Evolutionary conservation across 495 filamentous ascomycete species (phyloP), one percentile per base, ranked within the genome.

Genomic region (Xylona heveae): DNA sequence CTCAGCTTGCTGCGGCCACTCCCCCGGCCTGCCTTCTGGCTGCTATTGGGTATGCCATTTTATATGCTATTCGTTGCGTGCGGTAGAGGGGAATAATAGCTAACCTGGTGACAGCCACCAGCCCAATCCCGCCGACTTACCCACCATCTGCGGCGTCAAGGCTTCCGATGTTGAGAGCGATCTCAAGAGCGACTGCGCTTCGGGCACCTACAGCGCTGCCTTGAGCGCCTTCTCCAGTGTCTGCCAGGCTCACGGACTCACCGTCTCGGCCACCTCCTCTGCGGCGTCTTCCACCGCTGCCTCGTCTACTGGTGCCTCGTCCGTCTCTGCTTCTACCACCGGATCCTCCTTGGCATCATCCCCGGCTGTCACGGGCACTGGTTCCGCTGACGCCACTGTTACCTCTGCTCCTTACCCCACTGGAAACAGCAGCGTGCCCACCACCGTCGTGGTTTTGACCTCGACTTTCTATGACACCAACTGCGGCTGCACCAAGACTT

Each of bases 1-100:
- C 30, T 19, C 25, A 20, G 14, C 9, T 38, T 17, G 36, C 31
- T 26, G 36, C 36, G 6, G 10, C 20, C 14, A 35, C 33, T 8
- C 35, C 35, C 15, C 36, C 36, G 18, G 36, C 36, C 9, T 38
- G 36, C 24, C 30, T 38, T 9, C 12, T 38, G 5, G 36, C 34
- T 13, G 36, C 36, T 6, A 19, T 38, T 30, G 34, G 28, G 36
- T 38, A 22, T 16, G 36, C 30, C 10, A 21, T 35, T 26, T 13
- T 3, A 5, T 35, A 12, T 9, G 6, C 6, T 22, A 12, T 32
- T n/a, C n/a, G n/a, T n/a, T n/a, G 8, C 7, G 15, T 10, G 6
- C 12, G 6, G 13, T n/a, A 24, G 19, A 30, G 21, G 7, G 17
- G 13, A 33, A 35, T 5, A 32, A 14, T 35, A 25, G 13, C 23